Conservation (phyloP, 768 basidiomycete genomes). For the Pisolithus albus region DNA sequence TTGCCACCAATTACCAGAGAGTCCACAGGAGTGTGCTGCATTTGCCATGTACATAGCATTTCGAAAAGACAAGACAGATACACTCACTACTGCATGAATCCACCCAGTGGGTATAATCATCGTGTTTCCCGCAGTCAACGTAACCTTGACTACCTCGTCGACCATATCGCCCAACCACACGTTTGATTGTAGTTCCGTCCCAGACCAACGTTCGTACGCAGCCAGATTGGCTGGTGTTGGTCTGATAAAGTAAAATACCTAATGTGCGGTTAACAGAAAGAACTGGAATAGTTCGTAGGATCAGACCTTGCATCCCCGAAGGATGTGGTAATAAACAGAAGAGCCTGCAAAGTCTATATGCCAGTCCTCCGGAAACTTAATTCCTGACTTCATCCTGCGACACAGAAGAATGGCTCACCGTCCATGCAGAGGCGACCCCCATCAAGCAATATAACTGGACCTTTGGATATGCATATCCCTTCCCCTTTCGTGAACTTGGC, state of each 20-base stretch:
- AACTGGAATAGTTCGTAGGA: neutral
- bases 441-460: conserved; percentile 96
- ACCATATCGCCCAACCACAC: conserved; percentile 92
- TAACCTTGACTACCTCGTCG: conserved; percentile 85
- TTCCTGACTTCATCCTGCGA: neutral
- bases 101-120: conserved; percentile 96
- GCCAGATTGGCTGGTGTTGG: conserved; percentile 81
- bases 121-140: conserved; percentile 69
- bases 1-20: conserved; percentile 97
- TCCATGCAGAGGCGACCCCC: conserved; percentile 92
- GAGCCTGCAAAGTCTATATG: conserved; percentile 97
- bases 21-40: conserved; percentile 82
- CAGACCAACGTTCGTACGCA: conserved; percentile 92
- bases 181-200: conserved; percentile 80
- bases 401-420: conserved; percentile 46
- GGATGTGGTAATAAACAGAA: conserved; percentile 95
- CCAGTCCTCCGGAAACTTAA: conserved; percentile 66
- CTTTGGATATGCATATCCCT: conserved; percentile 76
- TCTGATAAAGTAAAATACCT: conserved; percentile 94
- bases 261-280: conserved; percentile 4
- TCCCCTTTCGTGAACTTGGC: conserved; percentile 72
- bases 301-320: conserved; percentile 74
- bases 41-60: conserved; percentile 4
- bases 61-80: neutral
- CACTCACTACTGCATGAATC: conserved; percentile 92